phyloP scores from a whole-genome alignment of 2,329 filamentous ascomycete species.

The Ustilaginoidea virens region DNA sequence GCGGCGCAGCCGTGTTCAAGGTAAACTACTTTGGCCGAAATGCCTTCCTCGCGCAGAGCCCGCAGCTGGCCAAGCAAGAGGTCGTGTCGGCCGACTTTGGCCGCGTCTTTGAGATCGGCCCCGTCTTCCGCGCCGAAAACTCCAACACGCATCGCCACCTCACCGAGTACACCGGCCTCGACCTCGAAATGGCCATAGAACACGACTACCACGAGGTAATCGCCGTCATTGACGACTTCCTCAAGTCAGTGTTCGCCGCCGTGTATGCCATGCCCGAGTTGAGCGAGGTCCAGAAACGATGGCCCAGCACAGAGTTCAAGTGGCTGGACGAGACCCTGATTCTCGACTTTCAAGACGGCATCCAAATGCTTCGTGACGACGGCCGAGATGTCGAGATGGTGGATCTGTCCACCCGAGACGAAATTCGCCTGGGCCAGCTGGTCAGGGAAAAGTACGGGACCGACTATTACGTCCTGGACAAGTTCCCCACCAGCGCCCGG shows the following conservation, averaged over 20 bases:
- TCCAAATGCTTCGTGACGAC: conserved; percentile 71
- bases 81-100: conserved; percentile 78
- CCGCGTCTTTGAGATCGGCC: conserved; percentile 59
- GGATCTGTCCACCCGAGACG: conserved; percentile 71
- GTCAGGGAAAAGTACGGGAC: conserved; percentile 77
- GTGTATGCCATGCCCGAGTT: conserved; percentile 46
- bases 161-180: conserved; percentile 86
- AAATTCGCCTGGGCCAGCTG: conserved; percentile 71
- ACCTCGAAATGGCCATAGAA: conserved; percentile 84
- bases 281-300: conserved; percentile 65
- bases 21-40: conserved; percentile 80
- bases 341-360: conserved; percentile 63
- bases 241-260: conserved; percentile 52
- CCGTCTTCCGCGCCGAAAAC: conserved; percentile 84
- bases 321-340: conserved; percentile 77
- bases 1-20: conserved; percentile 79
- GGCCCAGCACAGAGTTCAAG: conserved; percentile 73
- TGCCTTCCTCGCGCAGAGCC: conserved; percentile 82
- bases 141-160: conserved; percentile 90
- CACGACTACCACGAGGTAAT: conserved; percentile 84
- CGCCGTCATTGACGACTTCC: conserved; percentile 57
- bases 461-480: conserved; percentile 90
- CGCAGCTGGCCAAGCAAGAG: conserved; percentile 89
- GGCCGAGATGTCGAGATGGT: conserved; percentile 60
- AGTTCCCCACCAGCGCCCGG: conserved; percentile 70